phyloP scores from a whole-genome alignment of 495 filamentous ascomycete species.

The Aspergillus egyptiacus region DNA sequence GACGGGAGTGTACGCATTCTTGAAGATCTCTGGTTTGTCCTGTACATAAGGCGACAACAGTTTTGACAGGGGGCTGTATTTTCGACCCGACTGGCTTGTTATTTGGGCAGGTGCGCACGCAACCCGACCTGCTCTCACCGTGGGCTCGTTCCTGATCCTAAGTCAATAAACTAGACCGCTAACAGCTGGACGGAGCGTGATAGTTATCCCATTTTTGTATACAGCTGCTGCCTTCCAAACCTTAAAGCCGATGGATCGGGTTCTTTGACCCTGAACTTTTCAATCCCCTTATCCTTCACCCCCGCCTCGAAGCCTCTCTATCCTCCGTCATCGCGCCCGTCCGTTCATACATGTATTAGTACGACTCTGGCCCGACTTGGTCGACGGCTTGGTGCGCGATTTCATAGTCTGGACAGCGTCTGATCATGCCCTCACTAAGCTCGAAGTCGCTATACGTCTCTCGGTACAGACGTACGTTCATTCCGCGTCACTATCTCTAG shows the following conservation, averaged over 20 bases:
- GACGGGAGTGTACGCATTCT: not conserved
- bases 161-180: not conserved
- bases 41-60: not conserved
- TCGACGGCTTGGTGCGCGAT: not conserved
- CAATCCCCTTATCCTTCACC: not conserved
- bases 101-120: constrained; percentile 10
- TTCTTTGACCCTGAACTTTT: not conserved
- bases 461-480: constrained; percentile 26
- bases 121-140: not conserved
- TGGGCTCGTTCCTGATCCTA: not conserved
- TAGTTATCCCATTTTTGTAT: not conserved
- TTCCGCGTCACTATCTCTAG: constrained; percentile 8
- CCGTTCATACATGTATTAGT: not conserved
- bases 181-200: not conserved
- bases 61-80: not conserved
- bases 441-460: constrained; percentile 25
- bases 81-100: not conserved
- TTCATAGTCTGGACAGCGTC: constrained; percentile 12
- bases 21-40: not conserved
- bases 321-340: not conserved
- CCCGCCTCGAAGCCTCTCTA: not conserved
- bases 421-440: constrained; percentile 36
- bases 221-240: not conserved
- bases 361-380: not conserved
- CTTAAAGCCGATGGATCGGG: not conserved